phyloP scores from a whole-genome alignment of 441 rosid genomes.

The Arabidopsis lyrata region DNA sequence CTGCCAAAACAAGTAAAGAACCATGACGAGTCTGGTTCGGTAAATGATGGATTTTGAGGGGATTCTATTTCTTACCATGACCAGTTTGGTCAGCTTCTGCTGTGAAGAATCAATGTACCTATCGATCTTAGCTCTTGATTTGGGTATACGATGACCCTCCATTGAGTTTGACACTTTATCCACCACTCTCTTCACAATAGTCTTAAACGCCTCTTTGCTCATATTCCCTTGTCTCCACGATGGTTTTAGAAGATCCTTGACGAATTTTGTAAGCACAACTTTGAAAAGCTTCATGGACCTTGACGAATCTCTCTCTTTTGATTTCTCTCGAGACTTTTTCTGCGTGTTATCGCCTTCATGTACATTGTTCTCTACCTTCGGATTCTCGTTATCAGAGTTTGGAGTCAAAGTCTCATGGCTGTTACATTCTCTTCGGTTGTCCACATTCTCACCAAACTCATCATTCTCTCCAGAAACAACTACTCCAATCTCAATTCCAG shows the following conservation, averaged over 20 bases:
- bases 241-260: constrained; percentile 87
- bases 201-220: constrained; percentile 97
- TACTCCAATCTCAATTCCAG: constrained; percentile 50
- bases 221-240: constrained; percentile 93
- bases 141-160: constrained; percentile 78
- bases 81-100: constrained; percentile 87
- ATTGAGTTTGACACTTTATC: constrained; percentile 87
- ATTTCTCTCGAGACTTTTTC: constrained; percentile 33
- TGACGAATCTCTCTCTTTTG: constrained; percentile 54
- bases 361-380: constrained; percentile 47
- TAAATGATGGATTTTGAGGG: neutral
- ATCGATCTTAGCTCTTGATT: constrained; percentile 81
- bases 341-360: constrained; percentile 60
- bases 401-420: constrained; percentile 64
- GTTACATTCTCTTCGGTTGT: constrained; percentile 63
- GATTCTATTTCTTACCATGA: constrained; percentile 63
- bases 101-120: constrained; percentile 77
- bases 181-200: constrained; percentile 87
- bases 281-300: constrained; percentile 78
- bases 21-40: neutral
- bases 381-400: constrained; percentile 48
- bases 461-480: constrained; percentile 53
- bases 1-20: constrained; percentile 54
- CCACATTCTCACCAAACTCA: constrained; percentile 78
- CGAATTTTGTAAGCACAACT: constrained; percentile 77